Evolutionary conservation across 805 yeast genomes (phyloP).

Genomic region (Lipomyces sp.): DNA sequence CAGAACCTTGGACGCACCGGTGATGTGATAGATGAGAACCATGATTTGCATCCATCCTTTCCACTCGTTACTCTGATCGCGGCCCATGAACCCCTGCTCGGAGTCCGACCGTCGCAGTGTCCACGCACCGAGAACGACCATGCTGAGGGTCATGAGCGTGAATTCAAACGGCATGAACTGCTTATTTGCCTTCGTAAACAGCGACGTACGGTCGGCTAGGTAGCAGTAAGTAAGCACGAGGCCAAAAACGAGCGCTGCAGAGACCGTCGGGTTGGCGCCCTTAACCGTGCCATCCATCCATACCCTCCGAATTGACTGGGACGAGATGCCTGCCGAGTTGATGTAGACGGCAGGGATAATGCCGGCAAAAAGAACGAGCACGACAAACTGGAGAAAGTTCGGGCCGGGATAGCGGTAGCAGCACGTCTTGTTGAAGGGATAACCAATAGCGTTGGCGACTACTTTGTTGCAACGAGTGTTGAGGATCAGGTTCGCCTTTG

Average conservation of each 20-base stretch:
- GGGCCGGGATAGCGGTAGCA: conserved; percentile 27
- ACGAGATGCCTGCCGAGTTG: conserved; percentile 10
- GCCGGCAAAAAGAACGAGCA: conserved; percentile 9
- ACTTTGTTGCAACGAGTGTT: conserved; percentile 31
- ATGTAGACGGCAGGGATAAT: conserved; percentile 15
- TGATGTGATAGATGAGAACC: conserved; percentile 32
- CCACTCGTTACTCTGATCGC: conserved; percentile 34
- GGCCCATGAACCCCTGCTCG: conserved; percentile 31
- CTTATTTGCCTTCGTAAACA: conserved; percentile 29
- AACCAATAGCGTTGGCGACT: conserved; percentile 16
- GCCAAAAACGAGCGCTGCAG: conserved; percentile 23
- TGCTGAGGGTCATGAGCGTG: conserved; percentile 10
- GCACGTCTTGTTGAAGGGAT: conserved; percentile 31
- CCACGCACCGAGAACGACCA: conserved; percentile 11
- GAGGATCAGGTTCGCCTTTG: conserved; percentile 25
- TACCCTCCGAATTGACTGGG: conserved; percentile 6
- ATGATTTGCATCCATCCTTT: conserved; percentile 34
- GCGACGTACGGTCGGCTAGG: conserved; percentile 30
- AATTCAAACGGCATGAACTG: conserved; percentile 26
- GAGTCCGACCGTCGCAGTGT: conserved; percentile 14
- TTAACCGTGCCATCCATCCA: conserved; percentile 12
- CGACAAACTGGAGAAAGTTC: conserved; percentile 10
- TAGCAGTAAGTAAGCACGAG: conserved; percentile 27
- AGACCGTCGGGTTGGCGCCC: conserved; percentile 10
- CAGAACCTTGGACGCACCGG: conserved; percentile 32